Evolutionary conservation across 352 stramenopile species (phyloP), one percentile per base, ranked within the genome.

Genomic region (Pythium plurisporium): DNA sequence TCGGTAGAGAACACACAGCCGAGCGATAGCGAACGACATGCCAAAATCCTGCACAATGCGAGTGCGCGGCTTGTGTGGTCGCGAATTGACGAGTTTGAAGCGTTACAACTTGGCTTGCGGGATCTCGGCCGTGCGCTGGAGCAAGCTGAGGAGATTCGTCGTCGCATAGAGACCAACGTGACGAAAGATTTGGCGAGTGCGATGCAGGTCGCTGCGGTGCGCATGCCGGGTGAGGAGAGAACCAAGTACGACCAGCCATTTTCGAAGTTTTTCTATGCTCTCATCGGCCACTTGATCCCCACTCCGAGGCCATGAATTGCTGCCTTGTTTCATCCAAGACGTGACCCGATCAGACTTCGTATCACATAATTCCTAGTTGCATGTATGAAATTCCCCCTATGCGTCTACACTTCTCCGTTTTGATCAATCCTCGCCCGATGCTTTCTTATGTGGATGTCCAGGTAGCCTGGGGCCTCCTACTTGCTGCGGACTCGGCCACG

Each of bases 401-500:
- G n/a, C n/a, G n/a, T n/a, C n/a, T n/a, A n/a, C n/a, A n/a, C n/a
- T n/a, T n/a, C n/a, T n/a, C n/a, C n/a, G n/a, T n/a, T n/a, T n/a
- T n/a, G n/a, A n/a, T n/a, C n/a, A n/a, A n/a, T n/a, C n/a, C n/a
- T n/a, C n/a, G n/a, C n/a, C n/a, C n/a, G n/a, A n/a, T n/a, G n/a
- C n/a, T n/a, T n/a, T n/a, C n/a, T n/a, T 20, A 5, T 8, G 6
- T 34, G 81, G 74, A 81, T 62, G 74, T 79, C 15, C 67, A 64
- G 20, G 65, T 81, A 59, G 55, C 70, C 17, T 81, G 69, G 70
- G 68, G 72, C 0, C 49, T 64, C 2, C 59, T 63, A 44, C 59
- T 86, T 27, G 75, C 61, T 3, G 65, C 83, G 41, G 62, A 64
- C 2, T 69, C 79, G 44, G 79, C 79, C 31, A 60, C 67, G 40